These are phyloP conservation scores for Colletotrichum sp. DNA, from an alignment of 2,329 filamentous ascomycete species.

Conservation along the genomic window DNA sequence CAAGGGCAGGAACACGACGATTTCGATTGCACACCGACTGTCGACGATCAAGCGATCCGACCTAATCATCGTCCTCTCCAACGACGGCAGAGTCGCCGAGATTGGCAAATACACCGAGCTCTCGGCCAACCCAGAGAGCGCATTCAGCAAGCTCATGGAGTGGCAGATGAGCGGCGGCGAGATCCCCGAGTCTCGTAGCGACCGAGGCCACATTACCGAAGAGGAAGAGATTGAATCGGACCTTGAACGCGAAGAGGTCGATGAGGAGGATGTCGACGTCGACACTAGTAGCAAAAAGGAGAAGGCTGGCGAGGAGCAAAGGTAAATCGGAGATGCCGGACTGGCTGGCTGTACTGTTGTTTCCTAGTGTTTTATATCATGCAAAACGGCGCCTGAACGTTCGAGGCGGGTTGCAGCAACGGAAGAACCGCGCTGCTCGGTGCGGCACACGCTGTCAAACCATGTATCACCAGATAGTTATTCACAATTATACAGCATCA, in stretches of 20 bases:
- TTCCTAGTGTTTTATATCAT: conserved; percentile 2
- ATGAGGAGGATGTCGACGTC: conserved; percentile 26
- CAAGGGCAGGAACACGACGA: conserved; percentile 89
- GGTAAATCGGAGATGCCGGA: background rate
- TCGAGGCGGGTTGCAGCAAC: background rate
- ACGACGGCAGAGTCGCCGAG: conserved; percentile 88
- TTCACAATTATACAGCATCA: background rate
- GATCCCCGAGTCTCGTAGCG: conserved; percentile 39
- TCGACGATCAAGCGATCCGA: conserved; percentile 97
- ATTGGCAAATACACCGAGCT: conserved; percentile 84
- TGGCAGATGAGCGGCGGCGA: conserved; percentile 96
- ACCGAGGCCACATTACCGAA: conserved; percentile 52
- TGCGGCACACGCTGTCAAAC: background rate
- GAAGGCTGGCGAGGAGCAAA: conserved; percentile 9
- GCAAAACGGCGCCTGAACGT: background rate
- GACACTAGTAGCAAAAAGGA: conserved; percentile 12
- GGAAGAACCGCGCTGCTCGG: background rate
- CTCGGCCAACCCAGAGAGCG: conserved; percentile 74
- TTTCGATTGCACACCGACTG: conserved; percentile 94
- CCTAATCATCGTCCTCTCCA: conserved; percentile 88
- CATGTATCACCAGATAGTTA: background rate
- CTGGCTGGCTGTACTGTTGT: background rate
- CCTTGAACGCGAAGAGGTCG: conserved; percentile 43
- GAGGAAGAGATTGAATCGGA: conserved; percentile 58
- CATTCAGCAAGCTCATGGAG: conserved; percentile 96